Evolutionary conservation across 2,329 filamentous ascomycete genomes (phyloP).

Genomic region (Helotiales sp.): DNA sequence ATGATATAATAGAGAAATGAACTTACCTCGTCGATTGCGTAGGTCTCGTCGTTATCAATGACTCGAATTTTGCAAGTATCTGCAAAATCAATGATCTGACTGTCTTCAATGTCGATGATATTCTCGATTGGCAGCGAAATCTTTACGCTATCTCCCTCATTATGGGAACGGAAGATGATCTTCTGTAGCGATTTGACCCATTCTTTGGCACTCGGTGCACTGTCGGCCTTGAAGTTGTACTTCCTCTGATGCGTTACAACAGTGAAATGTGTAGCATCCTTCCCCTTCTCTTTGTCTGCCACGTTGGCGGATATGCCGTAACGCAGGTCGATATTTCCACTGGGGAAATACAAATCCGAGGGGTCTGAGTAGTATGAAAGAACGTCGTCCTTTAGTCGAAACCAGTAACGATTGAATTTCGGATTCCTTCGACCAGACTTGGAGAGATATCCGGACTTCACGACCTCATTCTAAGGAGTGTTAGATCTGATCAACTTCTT

Average conservation of each 20-base stretch:
- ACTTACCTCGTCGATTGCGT: constrained; percentile 87
- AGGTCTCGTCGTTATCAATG: constrained; percentile 92
- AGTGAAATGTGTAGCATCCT: constrained; percentile 77
- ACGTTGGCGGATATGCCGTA: constrained; percentile 89
- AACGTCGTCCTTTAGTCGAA: constrained; percentile 88
- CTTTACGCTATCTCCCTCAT: constrained; percentile 96
- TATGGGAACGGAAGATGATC: constrained; percentile 93
- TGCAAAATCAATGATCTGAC: constrained; percentile 86
- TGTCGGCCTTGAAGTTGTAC: constrained; percentile 90
- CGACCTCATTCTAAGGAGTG: constrained; percentile 64
- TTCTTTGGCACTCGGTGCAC: constrained; percentile 84
- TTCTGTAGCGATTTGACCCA: constrained; percentile 95
- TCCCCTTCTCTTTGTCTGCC: constrained; percentile 71
- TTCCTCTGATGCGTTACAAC: constrained; percentile 82
- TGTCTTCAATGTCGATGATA: constrained; percentile 90
- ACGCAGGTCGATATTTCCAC: constrained; percentile 88
- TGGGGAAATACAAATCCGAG: constrained; percentile 87
- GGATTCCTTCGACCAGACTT: constrained; percentile 90
- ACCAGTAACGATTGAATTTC: constrained; percentile 91
- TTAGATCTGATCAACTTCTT: constrained; percentile 29
- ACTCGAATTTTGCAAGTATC: constrained; percentile 94
- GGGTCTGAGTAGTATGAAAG: constrained; percentile 87
- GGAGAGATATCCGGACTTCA: constrained; percentile 85
- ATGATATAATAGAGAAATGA: constrained; percentile 1
- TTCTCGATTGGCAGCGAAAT: constrained; percentile 89